A percentile compares a stretch with the other conserved stretches of the same genome.
phyloP scores from a whole-genome alignment of 768 basidiomycete genomes.

The Psilocybe cyanescens region DNA sequence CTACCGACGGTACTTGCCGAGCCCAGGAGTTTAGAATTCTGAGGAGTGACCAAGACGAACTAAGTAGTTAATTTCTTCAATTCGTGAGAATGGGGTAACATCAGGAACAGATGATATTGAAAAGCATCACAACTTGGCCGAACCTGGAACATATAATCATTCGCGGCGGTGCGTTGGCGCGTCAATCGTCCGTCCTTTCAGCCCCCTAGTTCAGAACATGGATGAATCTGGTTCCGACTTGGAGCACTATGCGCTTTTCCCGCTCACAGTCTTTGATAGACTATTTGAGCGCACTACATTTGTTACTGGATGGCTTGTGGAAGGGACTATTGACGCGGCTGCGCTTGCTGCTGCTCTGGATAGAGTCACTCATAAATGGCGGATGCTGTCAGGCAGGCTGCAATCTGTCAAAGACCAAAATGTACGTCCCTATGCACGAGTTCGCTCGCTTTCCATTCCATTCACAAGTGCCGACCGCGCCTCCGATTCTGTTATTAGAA shows the following conservation, averaged over 20 bases:
- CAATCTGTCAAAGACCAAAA: slow-evolving; percentile 23
- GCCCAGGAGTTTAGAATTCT: not conserved
- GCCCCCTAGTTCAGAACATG: not conserved
- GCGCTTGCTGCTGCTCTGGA: slow-evolving; percentile 33
- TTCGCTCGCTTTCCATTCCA: not conserved
- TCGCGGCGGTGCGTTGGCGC: not conserved
- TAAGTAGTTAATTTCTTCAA: not conserved
- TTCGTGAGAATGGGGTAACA: slow-evolving; percentile 1
- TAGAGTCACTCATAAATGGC: slow-evolving; percentile 28
- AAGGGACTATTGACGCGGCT: slow-evolving; percentile 39
- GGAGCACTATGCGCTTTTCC: slow-evolving; percentile 26
- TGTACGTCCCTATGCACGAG: slow-evolving; percentile 15
- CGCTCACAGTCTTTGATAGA: slow-evolving; percentile 41
- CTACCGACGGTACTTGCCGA: not conserved
- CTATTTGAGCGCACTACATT: slow-evolving; percentile 36
- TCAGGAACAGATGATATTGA: not conserved
- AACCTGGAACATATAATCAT: no score
- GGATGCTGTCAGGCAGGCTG: slow-evolving; percentile 29
- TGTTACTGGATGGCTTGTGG: slow-evolving; percentile 46
- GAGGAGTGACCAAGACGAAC: not conserved
- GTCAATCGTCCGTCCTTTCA: not conserved
- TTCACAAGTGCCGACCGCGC: not conserved
- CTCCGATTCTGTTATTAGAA: slow-evolving; percentile 20
- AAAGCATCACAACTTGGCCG: not conserved
- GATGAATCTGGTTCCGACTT: not conserved